phyloP scores from a whole-genome alignment of 31 red algal species.

The Asparagopsis taxiformis region DNA sequence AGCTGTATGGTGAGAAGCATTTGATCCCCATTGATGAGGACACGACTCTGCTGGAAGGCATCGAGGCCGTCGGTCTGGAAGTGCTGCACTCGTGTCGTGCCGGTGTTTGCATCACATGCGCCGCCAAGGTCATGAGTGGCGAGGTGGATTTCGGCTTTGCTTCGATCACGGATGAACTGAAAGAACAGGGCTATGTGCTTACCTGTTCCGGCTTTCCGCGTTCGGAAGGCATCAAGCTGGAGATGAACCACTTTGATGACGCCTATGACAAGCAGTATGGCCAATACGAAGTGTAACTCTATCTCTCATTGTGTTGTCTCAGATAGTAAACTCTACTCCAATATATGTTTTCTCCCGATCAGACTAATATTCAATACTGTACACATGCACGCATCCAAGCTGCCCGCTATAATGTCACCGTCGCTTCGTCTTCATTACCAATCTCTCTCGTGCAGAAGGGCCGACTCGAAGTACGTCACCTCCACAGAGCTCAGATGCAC shows the following conservation, averaged over 20 bases:
- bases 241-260: conserved; percentile 80
- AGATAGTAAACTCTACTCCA: not conserved
- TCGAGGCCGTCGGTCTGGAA: conserved; percentile 64
- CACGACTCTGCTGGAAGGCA: conserved; percentile 67
- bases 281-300: conserved; percentile 28
- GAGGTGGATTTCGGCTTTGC: conserved; percentile 70
- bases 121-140: conserved; percentile 59
- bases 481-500: conserved; percentile 42
- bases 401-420: not conserved
- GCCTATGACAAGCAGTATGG: conserved; percentile 78
- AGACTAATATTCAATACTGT: not conserved
- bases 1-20: conserved; percentile 45
- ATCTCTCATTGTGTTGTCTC: not conserved
- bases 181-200: conserved; percentile 63
- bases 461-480: conserved; percentile 54
- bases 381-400: not conserved
- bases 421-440: conserved; percentile 61
- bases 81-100: conserved; percentile 75
- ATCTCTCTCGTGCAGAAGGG: conserved; percentile 34
- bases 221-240: conserved; percentile 56
- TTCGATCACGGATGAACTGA: conserved; percentile 56
- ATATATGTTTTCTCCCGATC: not conserved
- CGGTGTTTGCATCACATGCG: conserved; percentile 88
- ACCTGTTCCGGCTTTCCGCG: conserved; percentile 58
- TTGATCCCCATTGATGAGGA: conserved; percentile 71